Evolutionary conservation across 192 early-diverging fungal species (phyloP).

Genomic region (Coemansia aciculifera): DNA sequence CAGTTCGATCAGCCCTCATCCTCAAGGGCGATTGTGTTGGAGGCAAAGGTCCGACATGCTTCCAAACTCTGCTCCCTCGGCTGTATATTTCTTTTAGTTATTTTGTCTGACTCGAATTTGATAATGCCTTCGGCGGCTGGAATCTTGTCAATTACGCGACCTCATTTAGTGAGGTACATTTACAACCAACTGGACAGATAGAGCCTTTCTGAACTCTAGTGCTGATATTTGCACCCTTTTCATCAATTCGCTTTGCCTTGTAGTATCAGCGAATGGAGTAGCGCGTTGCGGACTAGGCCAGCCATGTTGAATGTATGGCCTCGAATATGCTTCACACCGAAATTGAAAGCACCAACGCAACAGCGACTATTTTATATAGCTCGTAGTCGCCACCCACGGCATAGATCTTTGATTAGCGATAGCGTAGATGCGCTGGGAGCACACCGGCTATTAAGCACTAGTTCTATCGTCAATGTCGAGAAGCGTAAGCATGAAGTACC

Average conservation of each 20-base stretch:
- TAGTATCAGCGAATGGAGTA: neutral
- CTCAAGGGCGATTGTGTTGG: neutral
- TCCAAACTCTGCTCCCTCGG: neutral
- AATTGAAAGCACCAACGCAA: neutral
- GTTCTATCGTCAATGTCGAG: neutral
- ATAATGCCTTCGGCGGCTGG: neutral
- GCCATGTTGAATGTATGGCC: neutral
- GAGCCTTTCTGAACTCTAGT: too few species aligned
- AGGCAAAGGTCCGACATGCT: neutral
- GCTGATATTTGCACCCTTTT: neutral
- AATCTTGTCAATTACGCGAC: neutral
- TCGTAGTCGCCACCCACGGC: neutral
- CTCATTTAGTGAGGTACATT: slow-evolving; percentile 7
- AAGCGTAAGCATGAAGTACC: neutral
- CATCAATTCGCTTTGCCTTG: neutral
- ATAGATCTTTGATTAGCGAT: neutral
- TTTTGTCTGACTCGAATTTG: neutral
- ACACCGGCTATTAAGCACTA: neutral
- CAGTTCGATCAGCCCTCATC: neutral
- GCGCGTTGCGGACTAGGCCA: neutral
- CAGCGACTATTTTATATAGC: neutral
- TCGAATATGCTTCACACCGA: neutral
- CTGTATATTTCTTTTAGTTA: neutral
- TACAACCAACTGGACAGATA: neutral
- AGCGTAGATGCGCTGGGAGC: neutral